A percentile compares a stretch with the other conserved stretches of the same genome.
Conservation (phyloP, 2,329 filamentous ascomycete species). For the Aspergillus sp. region DNA sequence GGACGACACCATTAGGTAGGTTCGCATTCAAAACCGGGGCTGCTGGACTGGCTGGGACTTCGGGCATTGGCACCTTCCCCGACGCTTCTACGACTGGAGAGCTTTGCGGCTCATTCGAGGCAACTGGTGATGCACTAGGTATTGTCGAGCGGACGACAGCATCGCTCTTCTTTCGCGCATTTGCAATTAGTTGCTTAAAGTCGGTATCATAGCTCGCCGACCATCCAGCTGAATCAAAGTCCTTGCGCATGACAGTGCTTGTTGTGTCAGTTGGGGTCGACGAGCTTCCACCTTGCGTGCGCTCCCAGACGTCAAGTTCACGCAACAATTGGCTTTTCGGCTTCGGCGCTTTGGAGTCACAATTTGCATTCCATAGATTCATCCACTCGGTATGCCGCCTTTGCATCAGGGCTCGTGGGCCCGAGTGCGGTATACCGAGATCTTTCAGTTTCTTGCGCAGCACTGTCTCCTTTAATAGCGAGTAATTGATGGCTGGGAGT, state of each 20-base stretch:
- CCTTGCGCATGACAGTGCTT: conserved; percentile 74
- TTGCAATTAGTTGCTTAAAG: conserved; percentile 79
- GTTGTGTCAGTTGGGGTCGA: conserved; percentile 26
- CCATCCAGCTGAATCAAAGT: conserved; percentile 83
- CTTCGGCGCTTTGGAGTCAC: conserved; percentile 77
- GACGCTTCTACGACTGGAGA: conserved; percentile 9
- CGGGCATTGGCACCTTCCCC: background rate
- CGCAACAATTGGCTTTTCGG: conserved; percentile 71
- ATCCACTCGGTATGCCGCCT: conserved; percentile 89
- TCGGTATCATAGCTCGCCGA: conserved; percentile 71
- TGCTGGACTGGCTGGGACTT: background rate
- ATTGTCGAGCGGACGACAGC: conserved; percentile 33
- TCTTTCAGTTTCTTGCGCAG: conserved; percentile 82
- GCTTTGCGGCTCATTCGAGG: conserved; percentile 10
- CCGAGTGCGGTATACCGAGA: conserved; percentile 74
- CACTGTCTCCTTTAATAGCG: conserved; percentile 76
- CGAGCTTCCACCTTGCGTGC: conserved; percentile 71
- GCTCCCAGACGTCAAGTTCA: conserved; percentile 86
- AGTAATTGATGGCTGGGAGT: conserved; percentile 82
- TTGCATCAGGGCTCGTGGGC: conserved; percentile 71
- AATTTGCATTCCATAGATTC: conserved; percentile 96
- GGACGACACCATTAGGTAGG: background rate
- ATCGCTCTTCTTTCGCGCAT: conserved; percentile 64
- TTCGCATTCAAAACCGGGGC: background rate
- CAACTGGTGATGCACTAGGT: conserved; percentile 24